These are phyloP conservation scores for Mycena venus DNA, from an alignment of 768 basidiomycete species.

Conservation along the genomic window DNA sequence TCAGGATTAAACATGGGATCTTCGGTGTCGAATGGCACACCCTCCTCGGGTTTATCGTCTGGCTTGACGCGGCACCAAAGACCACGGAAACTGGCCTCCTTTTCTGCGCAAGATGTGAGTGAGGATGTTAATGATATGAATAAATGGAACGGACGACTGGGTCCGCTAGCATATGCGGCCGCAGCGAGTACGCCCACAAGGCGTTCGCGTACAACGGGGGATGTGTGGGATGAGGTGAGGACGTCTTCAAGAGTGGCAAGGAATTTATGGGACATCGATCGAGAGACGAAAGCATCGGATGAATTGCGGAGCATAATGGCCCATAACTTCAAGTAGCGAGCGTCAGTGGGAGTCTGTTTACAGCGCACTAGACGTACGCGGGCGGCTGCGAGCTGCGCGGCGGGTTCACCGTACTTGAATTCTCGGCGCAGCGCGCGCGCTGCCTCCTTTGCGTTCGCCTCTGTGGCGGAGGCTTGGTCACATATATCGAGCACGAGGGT, in stretches of 20 bases:
- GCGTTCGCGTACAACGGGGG: constrained; percentile 85
- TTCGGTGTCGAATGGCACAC: constrained; percentile 81
- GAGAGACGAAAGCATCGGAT: constrained; percentile 76
- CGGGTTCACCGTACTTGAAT: constrained; percentile 87
- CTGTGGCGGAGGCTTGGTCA: constrained; percentile 81
- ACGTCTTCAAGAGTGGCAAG: constrained; percentile 84
- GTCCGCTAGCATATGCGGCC: constrained; percentile 72
- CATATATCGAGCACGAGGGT: constrained; percentile 86
- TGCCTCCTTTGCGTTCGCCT: constrained; percentile 85
- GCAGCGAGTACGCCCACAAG: constrained; percentile 86
- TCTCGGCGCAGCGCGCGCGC: constrained; percentile 85
- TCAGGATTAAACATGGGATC: constrained; percentile 89
- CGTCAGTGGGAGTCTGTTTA: background rate
- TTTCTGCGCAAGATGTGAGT: constrained; percentile 32
- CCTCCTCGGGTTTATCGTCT: constrained; percentile 85
- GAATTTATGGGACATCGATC: constrained; percentile 83
- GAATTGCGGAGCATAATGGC: constrained; percentile 91
- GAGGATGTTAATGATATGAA: background rate
- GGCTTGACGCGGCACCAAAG: constrained; percentile 88
- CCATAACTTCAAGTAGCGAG: constrained; percentile 71
- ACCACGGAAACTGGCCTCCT: constrained; percentile 69
- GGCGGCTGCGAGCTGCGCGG: constrained; percentile 84
- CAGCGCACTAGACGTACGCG: constrained; percentile 62
- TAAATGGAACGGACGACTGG: constrained; percentile 56
- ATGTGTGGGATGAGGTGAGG: constrained; percentile 70